A percentile compares a stretch with the other conserved stretches of the same genome.
Evolutionary conservation across 2,329 filamentous ascomycete species (phyloP).

Genomic region (Triangularia verruculosa): DNA sequence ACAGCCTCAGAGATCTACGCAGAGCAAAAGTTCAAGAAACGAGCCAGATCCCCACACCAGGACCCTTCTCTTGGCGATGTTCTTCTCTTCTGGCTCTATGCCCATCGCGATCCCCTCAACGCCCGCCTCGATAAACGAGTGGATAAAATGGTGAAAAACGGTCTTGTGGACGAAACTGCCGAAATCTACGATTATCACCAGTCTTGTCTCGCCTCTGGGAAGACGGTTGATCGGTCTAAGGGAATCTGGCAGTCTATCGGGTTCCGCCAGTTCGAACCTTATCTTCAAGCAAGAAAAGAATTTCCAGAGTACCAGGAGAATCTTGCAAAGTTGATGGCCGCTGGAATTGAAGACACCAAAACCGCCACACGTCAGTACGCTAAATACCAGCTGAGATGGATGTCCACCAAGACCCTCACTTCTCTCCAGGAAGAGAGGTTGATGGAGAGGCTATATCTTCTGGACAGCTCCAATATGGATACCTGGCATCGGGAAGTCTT

Average conservation of each 20-base stretch:
- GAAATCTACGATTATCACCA: conserved; percentile 43
- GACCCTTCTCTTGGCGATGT: conserved; percentile 47
- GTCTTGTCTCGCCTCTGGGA: conserved; percentile 41
- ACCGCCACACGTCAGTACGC: conserved; percentile 85
- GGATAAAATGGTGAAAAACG: conserved; percentile 71
- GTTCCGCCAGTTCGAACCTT: conserved; percentile 84
- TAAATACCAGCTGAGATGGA: conserved; percentile 81
- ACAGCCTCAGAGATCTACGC: conserved; percentile 83
- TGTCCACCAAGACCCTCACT: conserved; percentile 75
- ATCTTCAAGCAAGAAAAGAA: conserved; percentile 50
- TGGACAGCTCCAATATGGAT: conserved; percentile 72
- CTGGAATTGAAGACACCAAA: conserved; percentile 73
- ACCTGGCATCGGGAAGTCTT: conserved; percentile 64
- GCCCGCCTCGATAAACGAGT: conserved; percentile 72
- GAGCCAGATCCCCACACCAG: conserved; percentile 25
- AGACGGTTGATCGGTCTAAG: conserved; percentile 64
- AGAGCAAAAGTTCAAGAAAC: conserved; percentile 57
- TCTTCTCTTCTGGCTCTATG: conserved; percentile 84
- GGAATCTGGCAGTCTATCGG: conserved; percentile 98
- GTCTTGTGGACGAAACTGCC: conserved; percentile 49
- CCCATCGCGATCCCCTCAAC: conserved; percentile 65
- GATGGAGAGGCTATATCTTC: conserved; percentile 64
- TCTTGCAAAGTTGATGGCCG: conserved; percentile 53
- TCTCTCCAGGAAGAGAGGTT: conserved; percentile 57
- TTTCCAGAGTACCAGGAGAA: conserved; percentile 32